Conservation (phyloP, 2,329 filamentous ascomycete genomes). For the Pyricularia pennisetigena region DNA sequence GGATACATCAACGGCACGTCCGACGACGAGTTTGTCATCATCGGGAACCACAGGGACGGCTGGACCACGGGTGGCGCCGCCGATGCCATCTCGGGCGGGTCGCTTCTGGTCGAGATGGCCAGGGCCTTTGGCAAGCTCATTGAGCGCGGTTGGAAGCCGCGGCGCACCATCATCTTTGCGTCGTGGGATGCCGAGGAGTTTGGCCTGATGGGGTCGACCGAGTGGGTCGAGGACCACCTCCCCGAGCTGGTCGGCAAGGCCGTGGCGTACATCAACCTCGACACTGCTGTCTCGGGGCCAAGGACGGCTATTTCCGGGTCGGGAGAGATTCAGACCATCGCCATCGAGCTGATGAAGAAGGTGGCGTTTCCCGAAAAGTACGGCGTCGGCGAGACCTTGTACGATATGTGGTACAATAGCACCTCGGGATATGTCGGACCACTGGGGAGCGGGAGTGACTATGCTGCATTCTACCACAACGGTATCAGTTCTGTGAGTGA, state of each 20-base stretch:
- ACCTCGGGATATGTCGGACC: slow-evolving; percentile 32
- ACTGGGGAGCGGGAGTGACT: slow-evolving; percentile 58
- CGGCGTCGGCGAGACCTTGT: slow-evolving; percentile 25
- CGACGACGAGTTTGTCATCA: slow-evolving; percentile 62
- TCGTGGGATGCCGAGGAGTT: slow-evolving; percentile 68
- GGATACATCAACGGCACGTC: slow-evolving; percentile 72
- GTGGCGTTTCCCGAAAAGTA: slow-evolving; percentile 52
- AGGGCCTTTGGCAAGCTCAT: slow-evolving; percentile 61
- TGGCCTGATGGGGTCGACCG: slow-evolving; percentile 68
- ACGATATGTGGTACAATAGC: slow-evolving; percentile 28
- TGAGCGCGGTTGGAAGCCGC: slow-evolving; percentile 67
- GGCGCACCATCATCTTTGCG: slow-evolving; percentile 40
- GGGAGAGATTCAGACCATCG: slow-evolving; percentile 38
- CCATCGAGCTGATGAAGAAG: slow-evolving; percentile 50
- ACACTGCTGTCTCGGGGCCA: slow-evolving; percentile 37
- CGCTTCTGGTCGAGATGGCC: slow-evolving; percentile 66
- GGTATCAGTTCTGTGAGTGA: slow-evolving; percentile 27
- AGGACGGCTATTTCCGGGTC: background rate
- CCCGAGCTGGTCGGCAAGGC: slow-evolving; percentile 64
- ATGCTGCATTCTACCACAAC: slow-evolving; percentile 55
- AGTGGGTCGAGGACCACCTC: slow-evolving; percentile 78
- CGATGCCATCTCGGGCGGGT: slow-evolving; percentile 65
- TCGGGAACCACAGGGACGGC: slow-evolving; percentile 75
- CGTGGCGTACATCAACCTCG: slow-evolving; percentile 65
- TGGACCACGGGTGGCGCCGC: slow-evolving; percentile 63